A percentile compares a stretch with the other conserved stretches of the same genome.
Conservation (phyloP, 2,329 filamentous ascomycete species). For the Samsoniella hepiali region DNA sequence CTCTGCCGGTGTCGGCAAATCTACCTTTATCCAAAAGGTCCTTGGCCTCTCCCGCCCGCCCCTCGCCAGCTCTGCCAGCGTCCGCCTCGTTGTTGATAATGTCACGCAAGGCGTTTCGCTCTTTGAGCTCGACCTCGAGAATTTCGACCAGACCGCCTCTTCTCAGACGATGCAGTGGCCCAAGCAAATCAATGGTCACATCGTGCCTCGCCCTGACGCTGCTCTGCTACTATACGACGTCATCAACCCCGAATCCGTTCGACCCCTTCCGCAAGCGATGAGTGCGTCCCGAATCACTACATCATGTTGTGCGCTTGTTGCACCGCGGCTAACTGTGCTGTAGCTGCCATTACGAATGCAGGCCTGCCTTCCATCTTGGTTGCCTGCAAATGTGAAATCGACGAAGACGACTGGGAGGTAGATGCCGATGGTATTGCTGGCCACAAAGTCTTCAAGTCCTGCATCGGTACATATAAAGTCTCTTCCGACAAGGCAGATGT, state of each 20-base stretch:
- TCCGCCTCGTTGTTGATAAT: conserved; percentile 58
- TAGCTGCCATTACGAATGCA: conserved; percentile 71
- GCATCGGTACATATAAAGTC: conserved; percentile 70
- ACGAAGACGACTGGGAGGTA: conserved; percentile 66
- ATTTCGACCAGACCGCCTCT: conserved; percentile 56
- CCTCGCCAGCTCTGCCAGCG: conserved; percentile 51
- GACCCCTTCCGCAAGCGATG: conserved; percentile 69
- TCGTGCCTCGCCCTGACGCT: conserved; percentile 74
- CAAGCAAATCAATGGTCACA: conserved; percentile 65
- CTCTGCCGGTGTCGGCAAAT: conserved; percentile 64
- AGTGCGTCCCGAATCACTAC: conserved; percentile 55
- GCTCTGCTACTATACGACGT: conserved; percentile 87
- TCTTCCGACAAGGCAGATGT: conserved; percentile 68
- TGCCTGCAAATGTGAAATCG: conserved; percentile 85
- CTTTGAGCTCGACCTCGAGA: conserved; percentile 64
- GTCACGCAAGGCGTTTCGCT: conserved; percentile 57
- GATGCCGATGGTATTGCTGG: conserved; percentile 62
- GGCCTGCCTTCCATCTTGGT: conserved; percentile 76
- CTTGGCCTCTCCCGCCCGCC: conserved; percentile 54
- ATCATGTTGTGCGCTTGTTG: neutral
- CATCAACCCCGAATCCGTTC: conserved; percentile 70
- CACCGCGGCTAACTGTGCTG: conserved; percentile 20
- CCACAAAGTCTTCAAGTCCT: conserved; percentile 64
- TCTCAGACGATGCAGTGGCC: conserved; percentile 61
- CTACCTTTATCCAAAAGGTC: conserved; percentile 63